Conservation (phyloP, 495 filamentous ascomycete species). For the Pyronema omphalodes region DNA sequence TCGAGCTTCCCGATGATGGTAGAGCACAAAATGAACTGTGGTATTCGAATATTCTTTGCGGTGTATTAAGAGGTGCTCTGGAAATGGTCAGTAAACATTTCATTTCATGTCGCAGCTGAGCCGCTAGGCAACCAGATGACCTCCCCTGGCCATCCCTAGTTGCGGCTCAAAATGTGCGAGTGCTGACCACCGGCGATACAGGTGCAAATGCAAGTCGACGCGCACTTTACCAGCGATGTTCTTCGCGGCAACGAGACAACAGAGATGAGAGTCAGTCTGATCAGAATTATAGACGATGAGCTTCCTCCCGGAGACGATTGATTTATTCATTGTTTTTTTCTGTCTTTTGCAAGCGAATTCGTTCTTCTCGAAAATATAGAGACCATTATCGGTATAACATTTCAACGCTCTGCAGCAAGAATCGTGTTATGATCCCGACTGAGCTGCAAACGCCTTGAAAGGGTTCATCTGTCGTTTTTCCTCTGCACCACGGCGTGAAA, state of each 20-base stretch:
- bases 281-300: slow-evolving; percentile 94
- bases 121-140: slow-evolving; percentile 7
- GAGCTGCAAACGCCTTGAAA: too few relatives aligned
- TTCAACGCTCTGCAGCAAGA: too few relatives aligned
- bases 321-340: neutral
- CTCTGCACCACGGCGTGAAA: too few relatives aligned
- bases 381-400: neutral
- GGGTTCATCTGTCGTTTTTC: too few relatives aligned
- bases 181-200: slow-evolving; percentile 17
- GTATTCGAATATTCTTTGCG: slow-evolving; percentile 96
- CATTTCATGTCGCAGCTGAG: neutral
- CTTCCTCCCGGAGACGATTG: slow-evolving; percentile 83
- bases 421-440: too few relatives aligned
- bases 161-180: slow-evolving; percentile 12
- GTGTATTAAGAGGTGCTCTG: slow-evolving; percentile 70
- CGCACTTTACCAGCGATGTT: slow-evolving; percentile 89
- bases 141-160: neutral
- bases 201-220: slow-evolving; percentile 98
- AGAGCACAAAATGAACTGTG: slow-evolving; percentile 90
- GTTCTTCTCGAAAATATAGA: neutral
- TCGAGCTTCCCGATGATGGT: slow-evolving; percentile 91
- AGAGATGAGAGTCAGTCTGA: slow-evolving; percentile 84
- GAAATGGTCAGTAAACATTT: slow-evolving; percentile 59
- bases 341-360: neutral
- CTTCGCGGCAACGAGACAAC: slow-evolving; percentile 87